Evolutionary conservation across 306 rosid species (phyloP).

Genomic region (Citrullus mucosospermus): DNA sequence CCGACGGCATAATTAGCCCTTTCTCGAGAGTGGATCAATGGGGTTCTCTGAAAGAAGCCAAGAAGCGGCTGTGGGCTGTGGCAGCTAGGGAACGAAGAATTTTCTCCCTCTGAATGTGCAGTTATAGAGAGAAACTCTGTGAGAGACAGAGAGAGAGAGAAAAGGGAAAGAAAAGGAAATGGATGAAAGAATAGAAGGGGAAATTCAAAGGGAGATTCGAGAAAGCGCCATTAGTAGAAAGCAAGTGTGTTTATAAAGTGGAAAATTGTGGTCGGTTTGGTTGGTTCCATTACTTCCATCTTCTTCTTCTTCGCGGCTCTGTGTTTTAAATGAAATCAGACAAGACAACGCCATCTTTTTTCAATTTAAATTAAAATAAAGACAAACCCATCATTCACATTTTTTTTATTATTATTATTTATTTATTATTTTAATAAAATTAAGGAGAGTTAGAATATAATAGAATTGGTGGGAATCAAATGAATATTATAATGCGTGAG

Average conservation of each 20-base stretch:
- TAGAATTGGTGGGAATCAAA: too few species aligned
- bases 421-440: too few species aligned
- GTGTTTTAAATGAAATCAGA: background rate
- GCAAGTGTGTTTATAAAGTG: background rate
- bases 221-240: background rate
- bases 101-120: background rate
- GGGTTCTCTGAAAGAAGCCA: background rate
- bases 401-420: too few species aligned
- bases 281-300: background rate
- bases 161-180: background rate
- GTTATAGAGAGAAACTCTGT: background rate
- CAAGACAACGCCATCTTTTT: background rate
- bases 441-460: too few species aligned
- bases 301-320: background rate
- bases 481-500: too few species aligned
- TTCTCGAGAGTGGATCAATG: background rate
- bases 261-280: background rate
- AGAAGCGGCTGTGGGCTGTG: conserved; percentile 19
- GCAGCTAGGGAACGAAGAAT: background rate
- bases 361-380: background rate
- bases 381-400: background rate
- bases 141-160: too few species aligned
- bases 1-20: conserved; percentile 55
- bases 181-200: background rate
- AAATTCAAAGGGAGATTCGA: background rate